phyloP scores from a whole-genome alignment of 257 asterid genomes.

The Plantago elongata region DNA sequence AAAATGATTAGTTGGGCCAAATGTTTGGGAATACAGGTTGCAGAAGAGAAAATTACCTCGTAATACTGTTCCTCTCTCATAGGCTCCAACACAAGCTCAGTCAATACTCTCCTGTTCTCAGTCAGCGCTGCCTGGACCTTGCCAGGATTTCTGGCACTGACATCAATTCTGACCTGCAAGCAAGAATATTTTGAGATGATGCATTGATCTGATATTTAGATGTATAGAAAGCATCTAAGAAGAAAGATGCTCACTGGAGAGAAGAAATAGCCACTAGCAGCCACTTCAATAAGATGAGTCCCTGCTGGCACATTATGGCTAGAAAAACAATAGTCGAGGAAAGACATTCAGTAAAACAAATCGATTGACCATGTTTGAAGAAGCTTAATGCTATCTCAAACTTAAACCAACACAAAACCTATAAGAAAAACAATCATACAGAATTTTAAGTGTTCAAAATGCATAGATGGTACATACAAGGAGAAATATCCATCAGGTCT shows the following conservation, averaged over 20 bases:
- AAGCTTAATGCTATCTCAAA: slow-evolving; percentile 10
- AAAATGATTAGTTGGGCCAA: not conserved
- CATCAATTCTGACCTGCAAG: slow-evolving; percentile 83
- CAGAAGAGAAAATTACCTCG: slow-evolving; percentile 44
- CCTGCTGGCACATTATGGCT: slow-evolving; percentile 96
- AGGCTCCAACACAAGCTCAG: slow-evolving; percentile 87
- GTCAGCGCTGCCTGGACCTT: slow-evolving; percentile 97
- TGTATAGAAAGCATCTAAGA: slow-evolving; percentile 14
- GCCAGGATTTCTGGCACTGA: slow-evolving; percentile 95
- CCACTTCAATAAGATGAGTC: slow-evolving; percentile 94
- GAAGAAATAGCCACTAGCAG: slow-evolving; percentile 81
- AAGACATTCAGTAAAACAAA: slow-evolving; percentile 16
- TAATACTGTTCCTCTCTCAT: slow-evolving; percentile 85
- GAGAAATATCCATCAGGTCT: slow-evolving; percentile 96
- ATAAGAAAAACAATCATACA: not conserved
- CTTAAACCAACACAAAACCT: too few species aligned
- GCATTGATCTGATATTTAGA: slow-evolving; percentile 12
- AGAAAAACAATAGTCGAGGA: slow-evolving; percentile 44
- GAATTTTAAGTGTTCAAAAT: not conserved
- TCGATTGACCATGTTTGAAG: not conserved
- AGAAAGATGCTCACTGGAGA: slow-evolving; percentile 68
- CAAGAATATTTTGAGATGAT: not conserved
- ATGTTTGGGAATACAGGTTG: not conserved
- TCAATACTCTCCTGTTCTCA: slow-evolving; percentile 80
- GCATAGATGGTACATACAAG: slow-evolving; percentile 60